A percentile compares a stretch with the other conserved stretches of the same genome.
Evolutionary conservation across 176 grass and related monocot genomes (phyloP).

Genomic region (Miscanthus lutarioriparius): DNA sequence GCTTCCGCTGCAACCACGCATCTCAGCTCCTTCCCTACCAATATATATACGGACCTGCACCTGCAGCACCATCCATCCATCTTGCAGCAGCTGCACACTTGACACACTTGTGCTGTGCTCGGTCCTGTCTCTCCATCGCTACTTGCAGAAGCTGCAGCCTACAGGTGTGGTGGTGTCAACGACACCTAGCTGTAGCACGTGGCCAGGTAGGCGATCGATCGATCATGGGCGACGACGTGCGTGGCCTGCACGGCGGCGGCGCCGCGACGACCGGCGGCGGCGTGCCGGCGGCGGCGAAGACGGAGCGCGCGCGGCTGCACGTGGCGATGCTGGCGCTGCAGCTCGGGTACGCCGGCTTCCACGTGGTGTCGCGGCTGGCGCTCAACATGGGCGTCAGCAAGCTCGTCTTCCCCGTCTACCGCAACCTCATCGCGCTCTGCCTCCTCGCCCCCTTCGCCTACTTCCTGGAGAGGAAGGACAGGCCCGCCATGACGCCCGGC

Average conservation of each 20-base stretch:
- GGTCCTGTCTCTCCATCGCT: no score
- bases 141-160: background rate
- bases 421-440: constrained; percentile 93
- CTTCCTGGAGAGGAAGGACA: constrained; percentile 94
- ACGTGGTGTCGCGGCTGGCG: constrained; percentile 78
- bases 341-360: constrained; percentile 94
- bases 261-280: constrained; percentile 17
- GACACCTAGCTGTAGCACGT: background rate
- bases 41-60: background rate
- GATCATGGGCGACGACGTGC: background rate
- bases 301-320: constrained; percentile 75
- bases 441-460: constrained; percentile 86
- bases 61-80: background rate
- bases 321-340: constrained; percentile 90
- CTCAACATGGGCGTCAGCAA: constrained; percentile 98
- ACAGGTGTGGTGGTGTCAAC: background rate
- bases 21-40: background rate
- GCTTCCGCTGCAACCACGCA: background rate
- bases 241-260: background rate
- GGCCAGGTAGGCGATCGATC: background rate
- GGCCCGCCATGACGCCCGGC: constrained; percentile 52
- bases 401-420: constrained; percentile 92
- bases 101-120: background rate
- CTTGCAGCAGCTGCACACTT: background rate
- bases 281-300: constrained; percentile 23